Conservation (phyloP, 2,329 filamentous ascomycete genomes). For the Fusarium sp. region DNA sequence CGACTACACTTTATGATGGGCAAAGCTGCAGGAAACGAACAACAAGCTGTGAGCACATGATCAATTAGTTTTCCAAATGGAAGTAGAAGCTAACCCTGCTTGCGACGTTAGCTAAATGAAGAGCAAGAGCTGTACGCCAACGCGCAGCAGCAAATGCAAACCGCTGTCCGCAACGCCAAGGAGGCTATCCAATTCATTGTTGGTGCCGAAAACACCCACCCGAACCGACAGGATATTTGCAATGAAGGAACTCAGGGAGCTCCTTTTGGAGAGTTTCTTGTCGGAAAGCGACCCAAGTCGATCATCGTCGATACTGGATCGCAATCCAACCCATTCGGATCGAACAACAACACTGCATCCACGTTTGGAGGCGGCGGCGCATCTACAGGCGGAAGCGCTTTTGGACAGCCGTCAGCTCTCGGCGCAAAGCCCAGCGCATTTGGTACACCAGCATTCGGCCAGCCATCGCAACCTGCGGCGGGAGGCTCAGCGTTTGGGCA, state of each 20-base stretch:
- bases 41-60: constrained; percentile 62
- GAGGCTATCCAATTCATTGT: constrained; percentile 81
- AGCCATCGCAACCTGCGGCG: constrained; percentile 58
- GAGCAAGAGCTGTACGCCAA: constrained; percentile 74
- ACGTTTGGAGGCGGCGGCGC: constrained; percentile 52
- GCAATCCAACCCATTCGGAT: constrained; percentile 61
- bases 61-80: constrained; percentile 3
- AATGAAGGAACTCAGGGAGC: constrained; percentile 62
- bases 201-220: constrained; percentile 77
- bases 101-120: constrained; percentile 67
- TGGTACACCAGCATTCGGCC: constrained; percentile 51
- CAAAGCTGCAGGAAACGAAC: constrained; percentile 71
- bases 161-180: constrained; percentile 76
- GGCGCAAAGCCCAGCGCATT: constrained; percentile 53
- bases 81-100: constrained; percentile 35
- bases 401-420: constrained; percentile 55
- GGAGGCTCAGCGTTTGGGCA: constrained; percentile 50
- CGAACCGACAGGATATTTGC: constrained; percentile 79
- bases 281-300: constrained; percentile 54
- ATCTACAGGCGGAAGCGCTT: constrained; percentile 50
- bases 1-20: constrained; percentile 79
- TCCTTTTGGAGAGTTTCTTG: constrained; percentile 62
- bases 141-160: constrained; percentile 79
- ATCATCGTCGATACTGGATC: constrained; percentile 48
- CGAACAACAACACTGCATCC: constrained; percentile 40